Evolutionary conservation across 192 early-diverging fungal genomes (phyloP).

Genomic region (Powellomyces hirtus): DNA sequence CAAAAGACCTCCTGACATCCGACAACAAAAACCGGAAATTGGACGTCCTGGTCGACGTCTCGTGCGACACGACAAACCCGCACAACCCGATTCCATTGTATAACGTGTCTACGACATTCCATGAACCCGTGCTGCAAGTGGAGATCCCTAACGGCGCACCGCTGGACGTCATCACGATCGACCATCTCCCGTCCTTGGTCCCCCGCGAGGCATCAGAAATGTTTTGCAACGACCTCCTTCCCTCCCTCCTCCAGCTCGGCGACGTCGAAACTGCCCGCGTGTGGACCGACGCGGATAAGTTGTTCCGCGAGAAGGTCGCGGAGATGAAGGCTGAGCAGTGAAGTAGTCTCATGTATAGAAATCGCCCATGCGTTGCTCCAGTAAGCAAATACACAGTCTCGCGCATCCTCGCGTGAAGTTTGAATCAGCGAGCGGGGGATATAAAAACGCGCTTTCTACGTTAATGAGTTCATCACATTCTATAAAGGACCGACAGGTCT

Average conservation of each 20-base stretch:
- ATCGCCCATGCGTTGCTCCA: too few species aligned
- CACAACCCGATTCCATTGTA: constrained; percentile 98
- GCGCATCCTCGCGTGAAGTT: too few species aligned
- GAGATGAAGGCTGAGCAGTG: constrained; percentile 16
- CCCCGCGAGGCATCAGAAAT: constrained; percentile 89
- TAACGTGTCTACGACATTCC: constrained; percentile 88
- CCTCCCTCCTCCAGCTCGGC: constrained; percentile 65
- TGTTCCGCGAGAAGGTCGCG: constrained; percentile 78
- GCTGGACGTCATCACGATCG: constrained; percentile 91
- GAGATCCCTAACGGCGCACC: constrained; percentile 56
- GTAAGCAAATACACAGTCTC: too few species aligned
- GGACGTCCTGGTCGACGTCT: constrained; percentile 88
- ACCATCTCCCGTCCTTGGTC: constrained; percentile 92
- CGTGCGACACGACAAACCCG: constrained; percentile 96
- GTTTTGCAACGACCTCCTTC: constrained; percentile 83
- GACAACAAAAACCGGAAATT: constrained; percentile 63
- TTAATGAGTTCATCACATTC: too few species aligned
- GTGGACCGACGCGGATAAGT: constrained; percentile 77
- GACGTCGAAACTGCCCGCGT: constrained; percentile 39
- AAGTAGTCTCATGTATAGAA: too few species aligned
- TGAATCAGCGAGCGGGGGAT: too few species aligned
- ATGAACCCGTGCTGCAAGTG: constrained; percentile 80
- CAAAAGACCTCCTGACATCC: constrained; percentile 75
- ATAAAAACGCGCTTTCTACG: too few species aligned
- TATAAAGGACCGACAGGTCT: too few species aligned